Evolutionary conservation across 2,329 filamentous ascomycete species (phyloP), one percentile per base, ranked within the genome.

Genomic region (Fusarium illudens): DNA sequence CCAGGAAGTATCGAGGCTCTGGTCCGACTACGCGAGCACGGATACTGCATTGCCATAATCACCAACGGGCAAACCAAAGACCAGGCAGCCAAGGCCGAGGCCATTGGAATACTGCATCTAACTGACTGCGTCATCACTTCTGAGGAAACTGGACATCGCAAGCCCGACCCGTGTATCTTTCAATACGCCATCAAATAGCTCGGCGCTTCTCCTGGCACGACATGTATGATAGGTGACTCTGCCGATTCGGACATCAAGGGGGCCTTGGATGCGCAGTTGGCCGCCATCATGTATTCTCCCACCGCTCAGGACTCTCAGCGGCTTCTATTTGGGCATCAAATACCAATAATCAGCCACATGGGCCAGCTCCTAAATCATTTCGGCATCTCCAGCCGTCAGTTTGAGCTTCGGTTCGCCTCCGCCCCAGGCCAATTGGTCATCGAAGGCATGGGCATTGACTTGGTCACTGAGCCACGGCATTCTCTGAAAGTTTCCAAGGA

Each of bases 151-250:
- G 57, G 60, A 3, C 15, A 36, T 25, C 20, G 20, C n/a, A 68
- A 67, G 19, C 60, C 60, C 0, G 37, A 68, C 3, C 6, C 13
- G 2, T 12, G 42, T 3, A 58, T 60, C 8, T 65, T 68, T 22
- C 17, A 54, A 5, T 29, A 62, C 20, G 61, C 58, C 0, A 25
- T 67, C 2, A 1, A 60, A 15, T 3, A 44, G 4, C n/a, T 67
- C 1, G 13, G 22, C 2, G 51, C 39, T 6, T 29, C 32, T 25
- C 32, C 19, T 3, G 2, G 30, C 4, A 57, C 49, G 4, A 49
- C 37, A 15, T 55, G 11, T 2, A 67, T 68, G 58, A 33, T 68
- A 3, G 60, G 60, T 3, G 66, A 67, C 19, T 54, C 44, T 49
- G 8, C 6, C n/a, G 27, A 54, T 6, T 44, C 51, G 5, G 55